Percentiles rank a stretch among this genome's conserved stretches.
Conservation (phyloP, 305 asterid genomes). For the Ruellia speciosa region DNA sequence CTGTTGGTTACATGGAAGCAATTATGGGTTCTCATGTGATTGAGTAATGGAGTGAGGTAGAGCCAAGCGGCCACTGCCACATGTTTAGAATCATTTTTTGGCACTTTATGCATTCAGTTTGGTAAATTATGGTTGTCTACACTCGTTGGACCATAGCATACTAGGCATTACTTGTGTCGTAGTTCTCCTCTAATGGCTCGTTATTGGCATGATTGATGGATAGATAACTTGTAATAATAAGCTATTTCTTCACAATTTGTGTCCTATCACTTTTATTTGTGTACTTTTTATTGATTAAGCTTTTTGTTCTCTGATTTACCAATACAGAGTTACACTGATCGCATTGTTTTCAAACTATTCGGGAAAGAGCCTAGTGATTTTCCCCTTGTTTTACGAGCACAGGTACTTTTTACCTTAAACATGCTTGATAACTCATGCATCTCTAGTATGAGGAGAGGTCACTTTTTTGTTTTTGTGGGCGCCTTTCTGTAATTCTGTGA, state of each 20-base stretch:
- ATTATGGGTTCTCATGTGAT: neutral
- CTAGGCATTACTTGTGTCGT: neutral
- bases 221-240: neutral
- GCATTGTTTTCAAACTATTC: conserved; percentile 79
- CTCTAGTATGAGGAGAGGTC: neutral
- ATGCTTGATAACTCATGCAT: conserved; percentile 17
- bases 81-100: neutral
- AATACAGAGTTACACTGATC: conserved; percentile 69
- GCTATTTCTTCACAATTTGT: conserved; percentile 6
- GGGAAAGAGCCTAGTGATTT: conserved; percentile 76
- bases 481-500: conserved; percentile 19
- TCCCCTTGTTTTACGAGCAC: conserved; percentile 60
- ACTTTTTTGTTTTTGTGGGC: neutral
- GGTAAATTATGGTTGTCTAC: neutral
- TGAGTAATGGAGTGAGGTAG: neutral
- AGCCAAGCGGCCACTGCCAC: neutral
- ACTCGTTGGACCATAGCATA: neutral
- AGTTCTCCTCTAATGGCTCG: neutral
- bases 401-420: conserved; percentile 53
- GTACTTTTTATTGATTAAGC: neutral
- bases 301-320: conserved; percentile 18
- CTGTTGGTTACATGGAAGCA: neutral
- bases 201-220: neutral
- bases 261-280: neutral
- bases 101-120: too few relatives aligned